Evolutionary conservation across 164 flowering plant genomes (phyloP), one percentile per base, ranked within the genome.

Genomic region (Stephania japonica): DNA sequence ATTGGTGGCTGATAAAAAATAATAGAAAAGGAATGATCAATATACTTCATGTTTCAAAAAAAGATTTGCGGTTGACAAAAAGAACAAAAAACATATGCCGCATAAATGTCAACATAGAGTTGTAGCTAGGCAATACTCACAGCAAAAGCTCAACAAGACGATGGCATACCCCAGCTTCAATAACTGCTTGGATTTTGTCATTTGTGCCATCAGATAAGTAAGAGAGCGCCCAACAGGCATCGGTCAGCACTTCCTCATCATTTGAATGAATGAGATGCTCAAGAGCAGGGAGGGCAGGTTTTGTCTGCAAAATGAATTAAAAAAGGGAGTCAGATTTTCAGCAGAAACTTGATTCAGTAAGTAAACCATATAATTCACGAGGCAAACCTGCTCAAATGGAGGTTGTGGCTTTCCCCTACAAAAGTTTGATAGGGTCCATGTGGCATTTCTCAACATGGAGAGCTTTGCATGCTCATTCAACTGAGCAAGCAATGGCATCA

Each of bases 341-440:
- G 66, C 13, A 62, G 32, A 1, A 63, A 63, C 23, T 2, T 1
- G 10, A 63, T 3, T 9, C 7, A 0, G 3, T 11, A 11, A 18
- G 25, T 7, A 44, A 41, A 42, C 42, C 74, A 42, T 25, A 42
- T 32, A 65, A 44, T 43, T 65, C 7, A 65, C 7, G 12, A 12
- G 56, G 26, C 73, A 43, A 73, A 92, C 97, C 95, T 83, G 94
- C 65, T 90, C 93, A 84, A 90, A 92, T 21, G 81, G 80, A 66
- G 97, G 93, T 71, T 90, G 94, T 27, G 97, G 97, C 81, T 91
- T 90, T 80, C 97, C 94, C 77, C 94, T 84, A 76, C 94, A 92
- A 77, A 92, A 92, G 76, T 92, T 92, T 73, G 97, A 90, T 23
- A 92, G 77, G 21, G 95, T 92, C 97, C 97, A 92, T 9, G 97